Conservation (phyloP, 805 yeast genomes). For the Wickerhamomyces alni region DNA sequence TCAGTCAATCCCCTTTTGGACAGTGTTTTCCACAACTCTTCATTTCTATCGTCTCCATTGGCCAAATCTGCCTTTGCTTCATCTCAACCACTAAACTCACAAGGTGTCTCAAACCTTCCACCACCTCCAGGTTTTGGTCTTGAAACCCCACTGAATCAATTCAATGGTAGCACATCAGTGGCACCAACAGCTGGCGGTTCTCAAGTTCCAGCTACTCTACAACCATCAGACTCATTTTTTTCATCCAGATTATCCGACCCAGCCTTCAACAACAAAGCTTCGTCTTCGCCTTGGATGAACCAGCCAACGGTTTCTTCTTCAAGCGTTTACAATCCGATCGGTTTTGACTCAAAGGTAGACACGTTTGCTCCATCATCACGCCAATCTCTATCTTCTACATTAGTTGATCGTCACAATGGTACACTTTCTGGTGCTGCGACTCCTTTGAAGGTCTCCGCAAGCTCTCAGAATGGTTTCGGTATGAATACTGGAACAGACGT, state of each 20-base stretch:
- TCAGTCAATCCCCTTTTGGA: constrained; percentile 3
- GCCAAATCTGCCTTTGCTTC: constrained; percentile 1
- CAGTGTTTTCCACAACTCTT: constrained; percentile 2
- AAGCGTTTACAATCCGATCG: background rate
- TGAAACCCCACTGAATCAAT: background rate
- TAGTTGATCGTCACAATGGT: background rate
- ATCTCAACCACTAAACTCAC: background rate
- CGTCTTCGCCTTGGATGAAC: constrained; percentile 4
- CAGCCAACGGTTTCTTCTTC: background rate
- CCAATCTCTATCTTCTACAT: background rate
- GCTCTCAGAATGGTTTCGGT: background rate
- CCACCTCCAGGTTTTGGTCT: constrained; percentile 1
- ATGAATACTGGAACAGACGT: background rate
- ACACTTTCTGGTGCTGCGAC: background rate
- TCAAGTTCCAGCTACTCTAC: background rate
- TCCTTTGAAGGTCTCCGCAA: background rate
- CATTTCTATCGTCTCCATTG: constrained; percentile 6
- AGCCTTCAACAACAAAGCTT: background rate
- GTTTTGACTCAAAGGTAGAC: background rate
- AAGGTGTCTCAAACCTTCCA: background rate
- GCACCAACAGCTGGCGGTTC: too few species aligned
- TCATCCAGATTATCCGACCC: background rate
- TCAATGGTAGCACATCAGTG: background rate
- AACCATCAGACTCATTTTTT: background rate
- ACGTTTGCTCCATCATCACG: background rate